Conservation (phyloP, 1,284 basidiomycete genomes). For the Sporisorium graminicola region DNA sequence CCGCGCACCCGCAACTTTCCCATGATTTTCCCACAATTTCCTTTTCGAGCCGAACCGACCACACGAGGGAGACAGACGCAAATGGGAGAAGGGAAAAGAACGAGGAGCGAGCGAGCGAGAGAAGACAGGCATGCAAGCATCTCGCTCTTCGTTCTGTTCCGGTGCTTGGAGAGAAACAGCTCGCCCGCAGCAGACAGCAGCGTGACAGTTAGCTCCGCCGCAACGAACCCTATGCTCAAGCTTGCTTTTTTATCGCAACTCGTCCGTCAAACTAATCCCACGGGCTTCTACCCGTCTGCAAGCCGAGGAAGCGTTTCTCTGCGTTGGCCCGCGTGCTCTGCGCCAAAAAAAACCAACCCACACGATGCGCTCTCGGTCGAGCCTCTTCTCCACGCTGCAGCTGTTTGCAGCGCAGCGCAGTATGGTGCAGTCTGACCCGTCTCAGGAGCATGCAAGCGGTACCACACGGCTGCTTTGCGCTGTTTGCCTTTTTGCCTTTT, state of each 20-base stretch:
- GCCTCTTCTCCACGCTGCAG: not conserved
- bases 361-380: not conserved
- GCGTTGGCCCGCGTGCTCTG: not conserved
- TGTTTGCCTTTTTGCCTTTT: too few species aligned
- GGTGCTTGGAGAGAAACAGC: not conserved
- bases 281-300: not conserved
- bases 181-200: not conserved
- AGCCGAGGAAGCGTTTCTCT: not conserved
- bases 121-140: not conserved
- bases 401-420: not conserved
- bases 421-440: too few species aligned
- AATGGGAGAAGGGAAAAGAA: not conserved
- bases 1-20: too few species aligned
- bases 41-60: not conserved
- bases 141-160: too few species aligned
- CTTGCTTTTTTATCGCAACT: not conserved
- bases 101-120: not conserved
- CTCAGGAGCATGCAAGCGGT: too few species aligned
- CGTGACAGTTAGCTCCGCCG: not conserved
- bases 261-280: not conserved
- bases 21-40: conserved; percentile 5
- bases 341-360: not conserved
- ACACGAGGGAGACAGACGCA: not conserved
- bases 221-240: not conserved
- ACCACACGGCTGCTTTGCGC: too few species aligned